Evolutionary conservation across 2,329 filamentous ascomycete species (phyloP), one percentile per base, ranked within the genome.

Genomic region (Botrytis porri): DNA sequence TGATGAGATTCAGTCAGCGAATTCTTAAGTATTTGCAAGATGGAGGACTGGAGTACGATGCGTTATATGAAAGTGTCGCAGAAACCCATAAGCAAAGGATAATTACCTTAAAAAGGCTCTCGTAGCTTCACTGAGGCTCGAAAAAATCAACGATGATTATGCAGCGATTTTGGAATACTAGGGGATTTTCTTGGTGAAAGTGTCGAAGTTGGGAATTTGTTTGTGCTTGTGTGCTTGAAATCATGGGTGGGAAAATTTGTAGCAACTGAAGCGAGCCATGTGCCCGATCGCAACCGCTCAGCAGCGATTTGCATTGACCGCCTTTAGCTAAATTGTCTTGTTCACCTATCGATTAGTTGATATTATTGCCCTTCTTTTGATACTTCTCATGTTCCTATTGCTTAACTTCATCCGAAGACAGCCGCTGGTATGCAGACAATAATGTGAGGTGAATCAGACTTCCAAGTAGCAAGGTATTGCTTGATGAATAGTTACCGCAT

Each of bases 201-300:
- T 39, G 7, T 65, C 22, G 32, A 54, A 39, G 35, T 22, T 54
- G 32, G 22, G 45, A 54, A 66, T 66, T n/a, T 66, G 45, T 54
- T n/a, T 54, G 64, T 66, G 64, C 25, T 66, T 66, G 64, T 62
- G 41, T 32, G 64, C 54, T 39, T 39, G 37, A 29, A n/a, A 37
- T 39, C 4, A 16, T 22, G 48, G 39, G 32, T 39, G 32, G 63
- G 20, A 32, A 25, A 65, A 65, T 37, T 65, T 25, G 14, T 29
- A n/a, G 32, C 43, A 37, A 37, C 45, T 45, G 64, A n/a, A 66
- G 45, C 22, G 32, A 39, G 22, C 64, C 22, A n/a, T 32, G 48
- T 37, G 32, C 32, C 64, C 22, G 64, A 39, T 66, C 39, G 37
- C 32, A 66, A 32, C 45, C 64, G 22, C 14, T 35, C 45, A 66